Evolutionary conservation across 768 basidiomycete species (phyloP).

Genomic region (Leucogyrophana mollusca): DNA sequence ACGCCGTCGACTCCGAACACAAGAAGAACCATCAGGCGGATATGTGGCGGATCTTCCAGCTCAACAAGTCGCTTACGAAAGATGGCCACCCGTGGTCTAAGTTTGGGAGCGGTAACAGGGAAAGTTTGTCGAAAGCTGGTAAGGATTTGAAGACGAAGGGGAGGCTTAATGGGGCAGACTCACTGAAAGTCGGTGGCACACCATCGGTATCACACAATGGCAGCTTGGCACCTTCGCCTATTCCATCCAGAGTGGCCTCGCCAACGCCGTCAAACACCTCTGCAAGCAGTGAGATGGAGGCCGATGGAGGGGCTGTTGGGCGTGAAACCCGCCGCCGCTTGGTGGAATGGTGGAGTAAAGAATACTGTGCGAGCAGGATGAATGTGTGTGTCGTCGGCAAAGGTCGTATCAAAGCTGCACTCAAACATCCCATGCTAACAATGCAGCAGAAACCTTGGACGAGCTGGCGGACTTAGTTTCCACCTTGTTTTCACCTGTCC

Average conservation of each 20-base stretch:
- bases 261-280: conserved; percentile 60
- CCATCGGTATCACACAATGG: conserved; percentile 8
- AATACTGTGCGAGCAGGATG: conserved; percentile 86
- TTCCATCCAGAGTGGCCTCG: conserved; percentile 56
- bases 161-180: conserved; percentile 30
- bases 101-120: conserved; percentile 86
- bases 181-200: conserved; percentile 9
- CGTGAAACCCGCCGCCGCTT: conserved; percentile 76
- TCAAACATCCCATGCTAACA: no score
- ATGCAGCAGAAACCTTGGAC: conserved; percentile 65
- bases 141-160: conserved; percentile 52
- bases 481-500: conserved; percentile 68
- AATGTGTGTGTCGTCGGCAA: conserved; percentile 75
- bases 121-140: conserved; percentile 66
- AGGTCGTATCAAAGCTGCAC: conserved; percentile 41
- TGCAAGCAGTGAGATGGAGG: conserved; percentile 55
- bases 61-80: conserved; percentile 84
- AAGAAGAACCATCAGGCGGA: conserved; percentile 94
- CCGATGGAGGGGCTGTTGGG: conserved; percentile 76
- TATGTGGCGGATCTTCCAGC: conserved; percentile 91
- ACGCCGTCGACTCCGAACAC: conserved; percentile 96
- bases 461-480: conserved; percentile 63
- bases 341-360: conserved; percentile 81
- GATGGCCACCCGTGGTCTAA: conserved; percentile 85
- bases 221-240: conserved; percentile 39